phyloP scores from a whole-genome alignment of 805 yeast genomes.

The Barnettozyma sp. region DNA sequence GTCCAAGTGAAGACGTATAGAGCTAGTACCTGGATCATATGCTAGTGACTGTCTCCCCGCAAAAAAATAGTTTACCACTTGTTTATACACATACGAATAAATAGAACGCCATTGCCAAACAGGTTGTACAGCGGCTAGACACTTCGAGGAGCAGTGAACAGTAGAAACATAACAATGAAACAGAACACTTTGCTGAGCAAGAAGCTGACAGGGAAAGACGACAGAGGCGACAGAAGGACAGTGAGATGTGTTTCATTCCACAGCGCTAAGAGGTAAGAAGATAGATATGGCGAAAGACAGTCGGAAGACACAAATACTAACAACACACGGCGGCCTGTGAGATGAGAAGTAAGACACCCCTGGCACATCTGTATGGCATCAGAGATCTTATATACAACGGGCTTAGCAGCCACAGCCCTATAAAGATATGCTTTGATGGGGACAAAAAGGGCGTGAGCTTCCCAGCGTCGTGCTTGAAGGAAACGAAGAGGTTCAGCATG shows the following conservation, averaged over 20 bases:
- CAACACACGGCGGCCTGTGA: not conserved
- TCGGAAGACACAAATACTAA: too few relatives aligned
- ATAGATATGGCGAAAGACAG: too few relatives aligned
- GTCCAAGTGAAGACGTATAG: not conserved
- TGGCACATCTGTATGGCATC: constrained; percentile 4
- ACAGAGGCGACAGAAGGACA: not conserved
- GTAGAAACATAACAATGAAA: not conserved
- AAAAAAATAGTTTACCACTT: too few relatives aligned
- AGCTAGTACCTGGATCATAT: too few relatives aligned
- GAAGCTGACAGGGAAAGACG: not conserved
- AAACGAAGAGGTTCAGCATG: constrained; percentile 11
- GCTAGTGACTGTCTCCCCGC: too few relatives aligned
- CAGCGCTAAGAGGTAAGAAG: too few relatives aligned
- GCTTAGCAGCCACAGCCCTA: constrained; percentile 1
- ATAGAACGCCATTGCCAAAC: too few relatives aligned
- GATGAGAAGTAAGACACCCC: constrained; percentile 7
- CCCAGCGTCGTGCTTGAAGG: constrained; percentile 12
- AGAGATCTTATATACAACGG: constrained; percentile 8
- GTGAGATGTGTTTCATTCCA: too few relatives aligned
- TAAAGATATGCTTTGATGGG: not conserved
- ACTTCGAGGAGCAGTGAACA: too few relatives aligned
- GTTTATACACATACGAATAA: too few relatives aligned
- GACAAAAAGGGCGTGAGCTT: too few relatives aligned
- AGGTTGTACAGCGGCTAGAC: too few relatives aligned
- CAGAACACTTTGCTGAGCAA: not conserved